Evolutionary conservation across 768 basidiomycete genomes (phyloP).

Genomic region (Amyloporia xantha): DNA sequence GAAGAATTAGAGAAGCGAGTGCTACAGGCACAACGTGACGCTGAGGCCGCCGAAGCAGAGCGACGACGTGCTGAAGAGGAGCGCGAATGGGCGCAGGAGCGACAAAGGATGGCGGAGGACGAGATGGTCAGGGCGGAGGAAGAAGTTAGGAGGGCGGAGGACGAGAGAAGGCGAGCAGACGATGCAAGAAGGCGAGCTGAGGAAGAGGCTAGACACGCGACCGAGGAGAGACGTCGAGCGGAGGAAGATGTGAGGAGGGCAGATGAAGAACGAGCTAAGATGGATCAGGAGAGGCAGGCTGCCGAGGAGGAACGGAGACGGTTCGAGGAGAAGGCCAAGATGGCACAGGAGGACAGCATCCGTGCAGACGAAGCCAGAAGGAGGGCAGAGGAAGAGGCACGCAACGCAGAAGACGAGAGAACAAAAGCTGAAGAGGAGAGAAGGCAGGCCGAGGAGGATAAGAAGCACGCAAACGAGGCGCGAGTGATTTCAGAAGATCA

Average conservation of each 20-base stretch:
- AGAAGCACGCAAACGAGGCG: background rate
- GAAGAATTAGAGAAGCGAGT: background rate
- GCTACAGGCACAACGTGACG: background rate
- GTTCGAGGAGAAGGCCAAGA: background rate
- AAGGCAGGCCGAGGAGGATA: background rate
- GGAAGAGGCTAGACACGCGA: background rate
- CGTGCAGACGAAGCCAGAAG: background rate
- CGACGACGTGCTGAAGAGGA: background rate
- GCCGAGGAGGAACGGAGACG: background rate
- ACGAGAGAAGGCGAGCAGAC: background rate
- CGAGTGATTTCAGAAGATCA: background rate
- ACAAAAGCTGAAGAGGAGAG: background rate
- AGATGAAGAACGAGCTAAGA: background rate
- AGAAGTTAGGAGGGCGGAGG: background rate
- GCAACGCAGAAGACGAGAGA: background rate
- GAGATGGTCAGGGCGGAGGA: background rate
- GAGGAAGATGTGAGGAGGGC: background rate
- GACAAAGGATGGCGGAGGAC: background rate
- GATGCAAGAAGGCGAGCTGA: background rate
- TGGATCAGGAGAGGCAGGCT: background rate
- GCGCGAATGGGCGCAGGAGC: background rate
- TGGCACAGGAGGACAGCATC: background rate
- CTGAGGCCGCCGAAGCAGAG: background rate
- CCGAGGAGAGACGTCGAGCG: background rate
- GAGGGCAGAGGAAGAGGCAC: background rate